Base-by-base conservation (phyloP, 345 rosid species). In the Arabidopsis suecica region DNA sequence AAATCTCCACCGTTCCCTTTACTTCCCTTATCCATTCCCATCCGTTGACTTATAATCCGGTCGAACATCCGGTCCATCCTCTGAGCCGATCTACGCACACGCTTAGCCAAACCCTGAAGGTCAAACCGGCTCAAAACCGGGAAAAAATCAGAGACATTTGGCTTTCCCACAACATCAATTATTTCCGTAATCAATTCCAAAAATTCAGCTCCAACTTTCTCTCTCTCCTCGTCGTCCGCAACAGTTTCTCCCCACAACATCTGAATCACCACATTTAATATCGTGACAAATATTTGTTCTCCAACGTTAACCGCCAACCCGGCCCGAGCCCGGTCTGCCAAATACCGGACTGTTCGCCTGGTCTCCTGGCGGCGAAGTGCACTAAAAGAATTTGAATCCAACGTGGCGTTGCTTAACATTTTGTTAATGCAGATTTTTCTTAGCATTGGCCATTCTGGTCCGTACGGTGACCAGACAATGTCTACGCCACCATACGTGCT, bases 61-160 rank as follows among this genome's bases (percentile, higher is more conserved):
- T 86, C 80, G 60, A 85, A 80, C 3, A 85, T 79, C 33, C 42
- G 23, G 72, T 86, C 86, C 28, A 86, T 74, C 65, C 61, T 72
- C 23, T n/a, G 8, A 1, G 75, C 66, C 66, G 76, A 12, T 5
- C 1, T 62, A 1, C 53, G 1, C 84, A 79, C 71, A 69, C 82
- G 79, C 77, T 74, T 85, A 23, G 0, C 57, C 13, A 84, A 6
- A 6, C 91, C 85, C 51, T 89, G 91, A 63, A 84, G 60, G 54
- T 87, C 89, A 34, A 87, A 83, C 71, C 85, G 59, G n/a, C 56
- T 81, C 74, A 87, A 61, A 23, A 9, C 60, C 9, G 91, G 88
- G 7, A 71, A 85, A 56, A 83, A 85, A 28, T 87, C 93, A 7
- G 93, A 87, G 23, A 89, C 0, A 38, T 89, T 47, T 2, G 82